Evolutionary conservation across 768 basidiomycete species (phyloP), one percentile per base, ranked within the genome.

Genomic region (Hygrophoropsis aurantiaca): DNA sequence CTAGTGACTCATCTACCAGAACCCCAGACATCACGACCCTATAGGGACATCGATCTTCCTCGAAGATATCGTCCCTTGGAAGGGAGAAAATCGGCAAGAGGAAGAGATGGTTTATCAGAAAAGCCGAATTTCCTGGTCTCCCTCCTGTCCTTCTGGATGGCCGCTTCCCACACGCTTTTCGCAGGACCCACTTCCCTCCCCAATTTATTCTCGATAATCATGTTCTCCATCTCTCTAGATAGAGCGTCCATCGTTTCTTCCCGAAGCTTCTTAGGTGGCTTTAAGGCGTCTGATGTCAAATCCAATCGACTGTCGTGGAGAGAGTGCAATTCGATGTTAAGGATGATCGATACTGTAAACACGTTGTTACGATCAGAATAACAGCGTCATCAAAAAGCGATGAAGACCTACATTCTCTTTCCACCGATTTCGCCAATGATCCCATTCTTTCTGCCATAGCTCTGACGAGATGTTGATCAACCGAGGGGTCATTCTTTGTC

Each of bases 141-240:
- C 34, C 16, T 43, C 42, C 15, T 43, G 40, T n/a, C 54, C 40
- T 55, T 47, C 35, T 47, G 34, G 19, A 79, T 53, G 0, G 75
- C 77, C 1, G 54, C 65, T 44, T 80, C 73, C 79, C 81, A 83
- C 9, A 72, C 75, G 30, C 62, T 75, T 56, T 67, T 66, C 44
- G 86, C 67, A n/a, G 82, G 84, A 11, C 80, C 83, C 1, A 58
- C 65, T 33, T 78, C 77, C 43, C 68, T 73, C 64, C 74, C 79
- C 33, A 90, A 64, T 55, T 76, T 79, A 25, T 70, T 69, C 65
- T 88, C 87, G 3, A 89, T 73, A 39, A 87, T 65, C 57, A 87
- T 71, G 33, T 80, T 71, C 61, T 84, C 78, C 74, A 90, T 83
- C 64, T 85, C 85, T 13, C 61, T 49, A 39, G 72, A 60, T 40